Conservation (phyloP, 163 green algal genomes). For the Chloromonas sp. region DNA sequence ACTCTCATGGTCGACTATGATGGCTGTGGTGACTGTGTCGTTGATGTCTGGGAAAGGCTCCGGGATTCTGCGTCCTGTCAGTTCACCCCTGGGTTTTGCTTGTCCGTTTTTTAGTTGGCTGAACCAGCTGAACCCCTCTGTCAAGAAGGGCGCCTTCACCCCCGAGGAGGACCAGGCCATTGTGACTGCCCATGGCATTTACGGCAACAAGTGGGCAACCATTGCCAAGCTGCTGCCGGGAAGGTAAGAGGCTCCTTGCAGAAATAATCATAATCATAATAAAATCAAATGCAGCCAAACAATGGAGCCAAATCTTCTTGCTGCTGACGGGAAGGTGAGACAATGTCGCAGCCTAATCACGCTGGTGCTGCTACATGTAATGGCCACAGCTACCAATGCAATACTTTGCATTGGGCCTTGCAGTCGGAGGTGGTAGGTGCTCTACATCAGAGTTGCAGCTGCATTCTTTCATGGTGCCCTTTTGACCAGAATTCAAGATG, state of each 20-base stretch:
- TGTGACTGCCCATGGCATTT: constrained; percentile 34
- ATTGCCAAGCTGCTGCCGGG: constrained; percentile 79
- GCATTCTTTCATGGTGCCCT: too few relatives aligned
- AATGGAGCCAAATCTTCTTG: background rate
- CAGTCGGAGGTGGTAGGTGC: too few relatives aligned
- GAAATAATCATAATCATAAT: background rate
- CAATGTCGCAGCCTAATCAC: background rate
- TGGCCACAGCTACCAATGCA: too few relatives aligned
- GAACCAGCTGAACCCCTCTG: constrained; percentile 89
- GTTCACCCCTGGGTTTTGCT: background rate
- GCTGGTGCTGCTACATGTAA: background rate
- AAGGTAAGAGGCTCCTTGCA: constrained; percentile 16
- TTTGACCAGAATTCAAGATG: too few relatives aligned
- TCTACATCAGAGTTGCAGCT: too few relatives aligned
- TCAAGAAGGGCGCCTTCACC: constrained; percentile 80
- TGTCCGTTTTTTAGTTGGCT: constrained; percentile 63
- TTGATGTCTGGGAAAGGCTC: background rate
- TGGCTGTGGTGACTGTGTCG: background rate
- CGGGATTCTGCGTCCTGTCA: too few relatives aligned
- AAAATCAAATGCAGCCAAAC: background rate
- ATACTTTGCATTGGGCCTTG: too few relatives aligned
- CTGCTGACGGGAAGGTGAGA: background rate
- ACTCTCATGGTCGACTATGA: background rate
- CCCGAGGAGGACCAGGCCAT: constrained; percentile 64
- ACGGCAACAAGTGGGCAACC: constrained; percentile 73